Base-by-base conservation (phyloP, 2,329 filamentous ascomycete genomes). In the Fusarium agapanthi region DNA sequence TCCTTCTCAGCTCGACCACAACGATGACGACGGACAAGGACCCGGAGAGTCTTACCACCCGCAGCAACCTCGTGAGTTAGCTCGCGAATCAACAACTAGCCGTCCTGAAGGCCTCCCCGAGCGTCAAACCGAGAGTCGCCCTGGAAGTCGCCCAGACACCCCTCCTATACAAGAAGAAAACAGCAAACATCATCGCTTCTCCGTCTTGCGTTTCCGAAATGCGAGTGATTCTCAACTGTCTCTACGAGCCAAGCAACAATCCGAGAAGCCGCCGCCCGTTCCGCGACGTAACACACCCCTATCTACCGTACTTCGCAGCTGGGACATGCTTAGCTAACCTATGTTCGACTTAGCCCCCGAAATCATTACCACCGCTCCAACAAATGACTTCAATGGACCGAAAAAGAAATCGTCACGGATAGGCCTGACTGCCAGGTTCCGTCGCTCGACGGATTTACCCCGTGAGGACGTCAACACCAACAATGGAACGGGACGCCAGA, bases 321-420 rank as follows among this genome's bases (percentile, higher is more conserved):
- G 50, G 43, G 44, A 60, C 44, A 51, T 47, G 61, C 43, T 35
- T 73, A 67, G 56, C 45, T 74, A 61, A 70, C 75, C 68, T 62
- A 72, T 75, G 65, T 69, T 69, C 47, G 54, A 64, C 53, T 37
- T 76, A 91, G 89, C 89, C 70, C 89, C 90, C 53, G 86, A 89
- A 75, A 98, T 98, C 79, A 96, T 98, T 81, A 97, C 93, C 55
- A 98, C 95, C 16, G 93, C 95, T 22, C 95, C 96, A 15, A 96
- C 95, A 14, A 88, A 91, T 74, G 88, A 92, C 57, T 79, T 89
- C 26, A 85, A 85, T 40, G 75, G 80, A 56, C 80, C 86, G 67
- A 87, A 85, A 54, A 91, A 88, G 79, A 90, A 88, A 73, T 81
- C 85, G 44, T 87, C 88, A 37, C 85, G 88, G 44, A 84, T 90